Conservation (phyloP, 352 stramenopile species). For the Globisporangium emineosum region DNA sequence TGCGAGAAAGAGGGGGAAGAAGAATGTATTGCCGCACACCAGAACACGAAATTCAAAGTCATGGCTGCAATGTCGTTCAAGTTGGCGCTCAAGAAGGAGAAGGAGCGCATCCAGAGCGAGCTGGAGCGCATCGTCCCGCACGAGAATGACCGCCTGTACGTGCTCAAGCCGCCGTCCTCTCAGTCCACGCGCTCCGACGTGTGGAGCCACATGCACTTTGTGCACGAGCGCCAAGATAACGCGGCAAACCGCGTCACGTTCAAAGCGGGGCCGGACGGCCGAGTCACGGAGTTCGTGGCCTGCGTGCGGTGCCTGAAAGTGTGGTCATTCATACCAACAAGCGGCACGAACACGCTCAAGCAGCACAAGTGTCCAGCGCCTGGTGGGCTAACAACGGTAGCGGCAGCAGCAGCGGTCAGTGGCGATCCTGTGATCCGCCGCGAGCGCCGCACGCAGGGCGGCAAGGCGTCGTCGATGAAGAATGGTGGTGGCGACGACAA, state of each 20-base stretch:
- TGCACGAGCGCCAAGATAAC: not conserved
- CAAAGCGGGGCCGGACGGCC: not conserved
- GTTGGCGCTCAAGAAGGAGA: slow-evolving; percentile 1
- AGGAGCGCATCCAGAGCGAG: slow-evolving; percentile 7
- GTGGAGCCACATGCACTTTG: not conserved
- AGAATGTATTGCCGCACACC: not conserved
- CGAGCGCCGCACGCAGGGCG: not conserved
- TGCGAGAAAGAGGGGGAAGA: not conserved
- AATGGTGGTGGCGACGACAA: not conserved
- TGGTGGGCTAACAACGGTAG: too few relatives aligned
- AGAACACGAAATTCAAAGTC: slow-evolving; percentile 1
- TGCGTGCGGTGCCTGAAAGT: slow-evolving; percentile 5
- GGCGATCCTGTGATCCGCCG: not conserved
- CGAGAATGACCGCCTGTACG: slow-evolving; percentile 1
- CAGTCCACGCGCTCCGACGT: slow-evolving; percentile 3
- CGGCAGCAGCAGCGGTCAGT: not conserved
- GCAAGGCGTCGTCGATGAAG: not conserved
- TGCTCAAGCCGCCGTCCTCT: not conserved
- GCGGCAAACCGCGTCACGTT: not conserved
- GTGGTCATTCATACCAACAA: not conserved
- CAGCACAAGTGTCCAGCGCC: slow-evolving; percentile 2
- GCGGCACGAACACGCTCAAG: slow-evolving; percentile 4
- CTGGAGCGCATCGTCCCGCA: not conserved
- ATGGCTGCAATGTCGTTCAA: not conserved
- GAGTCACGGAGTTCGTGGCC: slow-evolving; percentile 4